Conservation (phyloP, 495 filamentous ascomycete species). For the Podospora pseudopauciseta region DNA sequence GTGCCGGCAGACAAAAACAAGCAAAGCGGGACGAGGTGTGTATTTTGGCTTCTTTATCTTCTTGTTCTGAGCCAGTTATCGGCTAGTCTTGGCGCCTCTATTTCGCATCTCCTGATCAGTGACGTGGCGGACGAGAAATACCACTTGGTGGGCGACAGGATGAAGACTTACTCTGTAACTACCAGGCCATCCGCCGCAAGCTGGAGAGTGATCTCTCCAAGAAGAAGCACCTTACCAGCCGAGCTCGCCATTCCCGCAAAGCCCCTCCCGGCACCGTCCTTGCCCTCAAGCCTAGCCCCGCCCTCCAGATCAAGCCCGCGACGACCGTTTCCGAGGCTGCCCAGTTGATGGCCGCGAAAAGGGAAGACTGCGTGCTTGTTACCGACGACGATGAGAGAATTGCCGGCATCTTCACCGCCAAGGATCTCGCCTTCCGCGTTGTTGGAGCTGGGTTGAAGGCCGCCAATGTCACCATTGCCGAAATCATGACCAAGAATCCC, state of each 20-base stretch:
- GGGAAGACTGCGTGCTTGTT: slow-evolving; percentile 97
- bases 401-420: slow-evolving; percentile 97
- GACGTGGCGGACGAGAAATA: slow-evolving; percentile 14
- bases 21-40: slow-evolving; percentile 94
- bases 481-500: slow-evolving; percentile 99
- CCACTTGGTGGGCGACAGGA: slow-evolving; percentile 24
- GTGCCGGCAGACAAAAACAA: slow-evolving; percentile 87
- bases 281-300: slow-evolving; percentile 88
- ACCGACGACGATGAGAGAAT: slow-evolving; percentile 98
- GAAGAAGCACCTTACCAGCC: slow-evolving; percentile 75
- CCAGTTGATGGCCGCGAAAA: slow-evolving; percentile 98
- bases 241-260: slow-evolving; percentile 81
- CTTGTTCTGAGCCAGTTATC: not conserved
- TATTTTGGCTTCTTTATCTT: not conserved
- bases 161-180: slow-evolving; percentile 1
- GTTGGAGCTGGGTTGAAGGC: slow-evolving; percentile 92
- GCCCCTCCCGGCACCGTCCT: slow-evolving; percentile 94
- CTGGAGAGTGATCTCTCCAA: slow-evolving; percentile 97
- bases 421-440: slow-evolving; percentile 96
- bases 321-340: slow-evolving; percentile 95
- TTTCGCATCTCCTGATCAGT: slow-evolving; percentile 4
- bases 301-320: slow-evolving; percentile 93
- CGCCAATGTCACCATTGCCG: slow-evolving; percentile 82
- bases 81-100: slow-evolving; percentile 1
- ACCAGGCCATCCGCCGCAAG: slow-evolving; percentile 90